Percentiles rank a stretch among this genome's conserved stretches.
These are phyloP conservation scores for Hyphopichia burtonii DNA, from an alignment of 1,139 yeast species.

Conservation along the genomic window DNA sequence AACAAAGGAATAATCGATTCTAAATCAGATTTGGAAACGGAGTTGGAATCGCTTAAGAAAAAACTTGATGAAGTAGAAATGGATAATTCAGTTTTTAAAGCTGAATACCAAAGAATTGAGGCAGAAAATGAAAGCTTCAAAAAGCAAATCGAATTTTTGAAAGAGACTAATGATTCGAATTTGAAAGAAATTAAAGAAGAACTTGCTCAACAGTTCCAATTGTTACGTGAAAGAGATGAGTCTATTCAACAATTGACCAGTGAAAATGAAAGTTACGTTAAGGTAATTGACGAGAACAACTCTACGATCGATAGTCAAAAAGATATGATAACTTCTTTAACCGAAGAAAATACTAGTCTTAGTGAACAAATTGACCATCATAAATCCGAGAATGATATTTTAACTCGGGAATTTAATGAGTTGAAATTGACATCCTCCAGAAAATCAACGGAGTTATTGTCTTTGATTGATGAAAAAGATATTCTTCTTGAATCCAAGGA, in stretches of 20 bases:
- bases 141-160: not conserved
- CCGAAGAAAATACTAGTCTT: not conserved
- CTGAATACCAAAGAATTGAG: constrained; percentile 1
- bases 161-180: not conserved
- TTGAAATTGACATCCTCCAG: not conserved
- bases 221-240: not conserved
- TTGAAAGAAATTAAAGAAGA: constrained; percentile 1
- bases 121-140: constrained; percentile 1
- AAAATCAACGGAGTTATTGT: not conserved
- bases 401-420: not conserved
- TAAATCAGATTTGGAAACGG: not conserved
- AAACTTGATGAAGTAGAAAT: not conserved
- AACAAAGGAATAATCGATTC: constrained; percentile 8
- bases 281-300: not conserved
- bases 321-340: not conserved
- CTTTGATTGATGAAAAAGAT: not conserved
- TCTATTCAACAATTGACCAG: not conserved
- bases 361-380: not conserved
- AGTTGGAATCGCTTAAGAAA: not conserved
- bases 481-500: not conserved
- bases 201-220: not conserved
- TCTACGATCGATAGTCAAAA: not conserved
- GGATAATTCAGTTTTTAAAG: not conserved
- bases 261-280: not conserved
- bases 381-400: not conserved